Conservation (phyloP, 352 stramenopile species). For the Phytophthora foliorum region DNA sequence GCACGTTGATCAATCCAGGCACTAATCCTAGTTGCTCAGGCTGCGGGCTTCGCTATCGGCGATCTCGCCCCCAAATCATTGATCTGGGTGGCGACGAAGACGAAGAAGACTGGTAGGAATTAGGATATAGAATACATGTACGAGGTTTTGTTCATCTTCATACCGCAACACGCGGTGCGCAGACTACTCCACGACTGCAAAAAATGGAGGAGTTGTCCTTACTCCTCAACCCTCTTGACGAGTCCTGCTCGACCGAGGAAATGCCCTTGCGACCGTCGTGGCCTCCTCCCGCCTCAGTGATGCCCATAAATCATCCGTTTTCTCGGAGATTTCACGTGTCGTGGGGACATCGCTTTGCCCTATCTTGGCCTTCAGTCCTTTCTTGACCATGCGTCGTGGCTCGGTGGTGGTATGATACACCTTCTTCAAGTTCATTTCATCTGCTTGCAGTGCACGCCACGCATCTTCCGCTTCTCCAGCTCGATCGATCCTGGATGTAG, state of each 20-base stretch:
- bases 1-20: conserved; percentile 78
- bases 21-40: conserved; percentile 67
- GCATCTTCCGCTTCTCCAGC: conserved; percentile 37
- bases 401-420: conserved; percentile 7
- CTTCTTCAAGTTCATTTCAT: conserved; percentile 53
- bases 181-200: neutral
- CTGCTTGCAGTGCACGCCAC: conserved; percentile 66
- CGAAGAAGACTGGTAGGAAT: conserved; percentile 42
- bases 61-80: conserved; percentile 65
- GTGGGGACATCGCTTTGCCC: neutral
- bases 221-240: neutral
- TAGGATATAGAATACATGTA: conserved; percentile 23
- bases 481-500: neutral
- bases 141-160: neutral
- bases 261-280: conserved; percentile 38
- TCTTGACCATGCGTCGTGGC: conserved; percentile 1
- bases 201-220: neutral
- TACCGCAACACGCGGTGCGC: neutral
- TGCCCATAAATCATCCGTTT: conserved; percentile 52
- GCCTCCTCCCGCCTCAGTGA: conserved; percentile 39
- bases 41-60: conserved; percentile 77
- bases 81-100: conserved; percentile 58
- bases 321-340: conserved; percentile 43
- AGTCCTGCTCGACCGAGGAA: conserved; percentile 26
- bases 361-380: conserved; percentile 7